Conservation (phyloP, 2,329 filamentous ascomycete genomes). For the Aureobasidium uvarum region DNA sequence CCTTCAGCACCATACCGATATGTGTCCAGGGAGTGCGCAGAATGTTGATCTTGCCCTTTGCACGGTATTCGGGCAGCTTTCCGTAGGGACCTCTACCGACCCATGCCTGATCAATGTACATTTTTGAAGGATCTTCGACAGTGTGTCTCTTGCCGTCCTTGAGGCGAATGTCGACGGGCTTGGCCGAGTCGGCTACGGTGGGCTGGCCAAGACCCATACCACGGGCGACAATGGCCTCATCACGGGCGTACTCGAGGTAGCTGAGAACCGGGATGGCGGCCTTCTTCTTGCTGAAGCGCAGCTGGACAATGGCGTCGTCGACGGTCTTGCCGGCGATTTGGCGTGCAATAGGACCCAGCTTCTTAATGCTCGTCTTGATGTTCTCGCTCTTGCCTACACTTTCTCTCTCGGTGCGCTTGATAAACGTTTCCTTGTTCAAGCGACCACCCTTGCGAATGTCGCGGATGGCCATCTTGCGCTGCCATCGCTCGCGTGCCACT, state of each 20-base stretch:
- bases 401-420: slow-evolving; percentile 65
- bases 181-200: slow-evolving; percentile 28
- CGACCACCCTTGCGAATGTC: slow-evolving; percentile 68
- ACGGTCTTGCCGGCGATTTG: slow-evolving; percentile 94
- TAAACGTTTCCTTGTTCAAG: slow-evolving; percentile 62
- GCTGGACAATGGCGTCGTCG: slow-evolving; percentile 89
- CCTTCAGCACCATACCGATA: slow-evolving; percentile 79
- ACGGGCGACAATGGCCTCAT: slow-evolving; percentile 72
- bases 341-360: slow-evolving; percentile 77
- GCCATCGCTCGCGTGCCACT: slow-evolving; percentile 66
- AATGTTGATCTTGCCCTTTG: slow-evolving; percentile 67
- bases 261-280: slow-evolving; percentile 74
- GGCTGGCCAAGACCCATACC: slow-evolving; percentile 73
- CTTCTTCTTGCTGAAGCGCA: slow-evolving; percentile 95
- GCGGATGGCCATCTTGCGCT: slow-evolving; percentile 79
- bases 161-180: slow-evolving; percentile 62
- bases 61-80: slow-evolving; percentile 65
- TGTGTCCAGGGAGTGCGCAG: slow-evolving; percentile 72
- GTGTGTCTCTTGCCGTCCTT: slow-evolving; percentile 72
- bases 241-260: slow-evolving; percentile 76
- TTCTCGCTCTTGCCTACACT: slow-evolving; percentile 62
- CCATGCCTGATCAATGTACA: slow-evolving; percentile 94
- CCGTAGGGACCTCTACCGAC: slow-evolving; percentile 72
- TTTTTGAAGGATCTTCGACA: slow-evolving; percentile 70
- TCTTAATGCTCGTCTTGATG: slow-evolving; percentile 87